A percentile compares a stretch with the other conserved stretches of the same genome.
Conservation (phyloP, 2,329 filamentous ascomycete species). For the Diaporthe eres region DNA sequence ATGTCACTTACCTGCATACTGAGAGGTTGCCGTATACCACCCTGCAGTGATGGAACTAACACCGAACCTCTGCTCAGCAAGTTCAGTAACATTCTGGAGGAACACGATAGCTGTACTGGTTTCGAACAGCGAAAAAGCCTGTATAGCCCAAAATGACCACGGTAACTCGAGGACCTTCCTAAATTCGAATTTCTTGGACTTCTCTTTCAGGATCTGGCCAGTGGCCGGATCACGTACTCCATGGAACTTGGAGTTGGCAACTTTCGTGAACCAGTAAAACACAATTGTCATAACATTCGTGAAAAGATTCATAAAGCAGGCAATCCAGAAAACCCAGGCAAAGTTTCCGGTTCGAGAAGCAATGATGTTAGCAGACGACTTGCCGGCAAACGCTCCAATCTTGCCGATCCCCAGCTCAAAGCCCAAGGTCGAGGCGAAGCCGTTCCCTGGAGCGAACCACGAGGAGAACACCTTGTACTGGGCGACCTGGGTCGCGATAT, state of each 20-base stretch:
- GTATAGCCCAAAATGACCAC: slow-evolving; percentile 71
- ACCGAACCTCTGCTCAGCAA: slow-evolving; percentile 72
- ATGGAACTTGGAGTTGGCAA: slow-evolving; percentile 61
- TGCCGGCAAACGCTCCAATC: slow-evolving; percentile 72
- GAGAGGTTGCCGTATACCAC: slow-evolving; percentile 71
- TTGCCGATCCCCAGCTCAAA: slow-evolving; percentile 74
- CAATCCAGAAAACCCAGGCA: slow-evolving; percentile 73
- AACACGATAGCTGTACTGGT: slow-evolving; percentile 70
- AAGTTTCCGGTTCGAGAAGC: slow-evolving; percentile 70
- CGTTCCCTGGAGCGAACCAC: slow-evolving; percentile 73
- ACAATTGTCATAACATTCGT: slow-evolving; percentile 67
- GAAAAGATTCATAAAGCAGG: slow-evolving; percentile 75
- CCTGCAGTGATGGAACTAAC: slow-evolving; percentile 67
- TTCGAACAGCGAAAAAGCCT: slow-evolving; percentile 70
- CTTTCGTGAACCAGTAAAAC: slow-evolving; percentile 70
- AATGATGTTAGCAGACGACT: slow-evolving; percentile 72
- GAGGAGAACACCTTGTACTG: slow-evolving; percentile 77
- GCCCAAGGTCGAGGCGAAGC: slow-evolving; percentile 73
- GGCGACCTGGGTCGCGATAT: slow-evolving; percentile 74
- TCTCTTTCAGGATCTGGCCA: slow-evolving; percentile 70
- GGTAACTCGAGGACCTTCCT: slow-evolving; percentile 68
- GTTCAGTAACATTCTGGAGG: slow-evolving; percentile 70
- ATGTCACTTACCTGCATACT: slow-evolving; percentile 58
- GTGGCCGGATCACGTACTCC: slow-evolving; percentile 68
- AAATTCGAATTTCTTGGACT: slow-evolving; percentile 69